phyloP scores from a whole-genome alignment of 768 basidiomycete species.

The Boletus coccyginus region DNA sequence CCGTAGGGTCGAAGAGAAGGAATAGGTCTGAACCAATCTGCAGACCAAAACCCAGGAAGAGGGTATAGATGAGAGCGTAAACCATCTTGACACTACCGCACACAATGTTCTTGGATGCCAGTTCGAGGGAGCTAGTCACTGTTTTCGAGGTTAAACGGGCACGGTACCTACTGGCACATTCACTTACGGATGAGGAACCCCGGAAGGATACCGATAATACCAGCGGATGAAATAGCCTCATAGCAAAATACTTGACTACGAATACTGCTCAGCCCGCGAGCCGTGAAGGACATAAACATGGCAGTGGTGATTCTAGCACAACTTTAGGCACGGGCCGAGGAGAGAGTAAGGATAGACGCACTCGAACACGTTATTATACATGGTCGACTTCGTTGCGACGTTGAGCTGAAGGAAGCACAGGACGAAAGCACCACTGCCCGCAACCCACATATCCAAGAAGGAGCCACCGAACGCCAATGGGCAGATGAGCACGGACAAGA shows the following conservation, averaged over 20 bases:
- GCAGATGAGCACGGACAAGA: slow-evolving; percentile 74
- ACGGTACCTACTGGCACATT: not conserved
- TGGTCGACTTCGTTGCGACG: slow-evolving; percentile 69
- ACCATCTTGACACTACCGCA: slow-evolving; percentile 87
- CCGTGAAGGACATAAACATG: slow-evolving; percentile 75
- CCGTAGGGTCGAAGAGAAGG: slow-evolving; percentile 61
- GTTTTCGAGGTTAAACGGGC: slow-evolving; percentile 15
- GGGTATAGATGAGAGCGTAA: slow-evolving; percentile 82
- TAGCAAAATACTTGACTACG: slow-evolving; percentile 82
- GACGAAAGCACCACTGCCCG: slow-evolving; percentile 65
- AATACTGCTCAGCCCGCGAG: slow-evolving; percentile 81
- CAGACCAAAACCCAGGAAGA: slow-evolving; percentile 81
- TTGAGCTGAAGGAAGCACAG: slow-evolving; percentile 69
- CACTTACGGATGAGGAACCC: slow-evolving; percentile 76
- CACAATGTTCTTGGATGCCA: slow-evolving; percentile 83
- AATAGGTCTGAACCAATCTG: slow-evolving; percentile 83
- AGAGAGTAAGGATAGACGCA: slow-evolving; percentile 29
- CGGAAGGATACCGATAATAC: slow-evolving; percentile 87
- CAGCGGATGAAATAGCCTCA: slow-evolving; percentile 84
- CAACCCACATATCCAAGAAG: slow-evolving; percentile 82
- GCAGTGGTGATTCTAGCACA: slow-evolving; percentile 72
- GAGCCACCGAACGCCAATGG: slow-evolving; percentile 84
- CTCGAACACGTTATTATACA: slow-evolving; percentile 94
- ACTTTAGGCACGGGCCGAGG: slow-evolving; percentile 5
- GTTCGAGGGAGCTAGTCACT: slow-evolving; percentile 81